These are phyloP conservation scores for Talaromyces sp. DNA, from an alignment of 2,329 filamentous ascomycete species.

Conservation along the genomic window DNA sequence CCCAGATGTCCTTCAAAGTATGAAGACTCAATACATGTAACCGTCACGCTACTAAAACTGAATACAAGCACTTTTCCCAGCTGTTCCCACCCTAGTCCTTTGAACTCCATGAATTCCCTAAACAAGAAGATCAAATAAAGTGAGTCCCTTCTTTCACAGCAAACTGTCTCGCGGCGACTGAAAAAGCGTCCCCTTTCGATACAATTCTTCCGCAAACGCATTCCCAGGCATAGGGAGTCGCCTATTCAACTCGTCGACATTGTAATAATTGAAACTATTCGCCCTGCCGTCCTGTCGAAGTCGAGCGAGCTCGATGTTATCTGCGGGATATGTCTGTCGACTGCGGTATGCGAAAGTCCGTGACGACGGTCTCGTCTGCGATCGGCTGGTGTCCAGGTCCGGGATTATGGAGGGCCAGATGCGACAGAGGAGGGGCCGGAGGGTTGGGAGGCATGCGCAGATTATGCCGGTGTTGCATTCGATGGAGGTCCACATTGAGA, in stretches of 20 bases:
- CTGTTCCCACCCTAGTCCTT: neutral
- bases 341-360: neutral
- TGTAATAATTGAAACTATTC: neutral
- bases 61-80: neutral
- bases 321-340: neutral
- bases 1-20: neutral
- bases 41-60: neutral
- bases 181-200: conserved; percentile 9
- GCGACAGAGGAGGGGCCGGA: conserved; percentile 29
- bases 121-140: too few species aligned
- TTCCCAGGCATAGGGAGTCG: conserved; percentile 5
- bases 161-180: neutral
- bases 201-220: conserved; percentile 7
- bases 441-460: conserved; percentile 36
- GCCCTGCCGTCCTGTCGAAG: neutral
- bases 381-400: neutral
- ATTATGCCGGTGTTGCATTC: conserved; percentile 38
- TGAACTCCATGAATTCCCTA: neutral
- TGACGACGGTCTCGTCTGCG: neutral
- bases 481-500: conserved; percentile 32
- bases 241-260: neutral
- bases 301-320: neutral
- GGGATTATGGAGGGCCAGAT: conserved; percentile 17
- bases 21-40: neutral
- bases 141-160: too few species aligned